Conservation (phyloP, 345 rosid genomes). For the Euphorbia pulcherrima region DNA sequence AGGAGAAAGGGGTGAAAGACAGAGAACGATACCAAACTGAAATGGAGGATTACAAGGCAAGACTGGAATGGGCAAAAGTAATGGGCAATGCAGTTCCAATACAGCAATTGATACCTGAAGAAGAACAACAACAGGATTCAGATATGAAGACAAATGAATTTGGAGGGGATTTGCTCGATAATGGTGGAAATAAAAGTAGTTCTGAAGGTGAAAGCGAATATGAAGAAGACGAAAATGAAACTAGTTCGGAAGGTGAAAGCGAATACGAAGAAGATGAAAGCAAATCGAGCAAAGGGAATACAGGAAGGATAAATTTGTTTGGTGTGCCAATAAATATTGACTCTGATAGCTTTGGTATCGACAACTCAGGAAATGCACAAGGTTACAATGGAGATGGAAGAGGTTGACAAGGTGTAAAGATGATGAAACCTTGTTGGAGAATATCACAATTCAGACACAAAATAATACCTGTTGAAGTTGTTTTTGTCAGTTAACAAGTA, state of each 20-base stretch:
- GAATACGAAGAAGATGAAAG: constrained; percentile 47
- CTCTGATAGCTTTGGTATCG: constrained; percentile 17
- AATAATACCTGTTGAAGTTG: constrained; percentile 15
- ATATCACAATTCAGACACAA: constrained; percentile 11
- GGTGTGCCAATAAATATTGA: constrained; percentile 21
- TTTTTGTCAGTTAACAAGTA: not conserved
- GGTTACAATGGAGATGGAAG: not conserved
- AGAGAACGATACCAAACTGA: constrained; percentile 83
- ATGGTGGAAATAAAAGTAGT: constrained; percentile 40
- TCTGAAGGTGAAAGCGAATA: constrained; percentile 46
- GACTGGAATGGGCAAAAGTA: constrained; percentile 49
- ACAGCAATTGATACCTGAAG: constrained; percentile 64
- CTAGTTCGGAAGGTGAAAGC: constrained; percentile 39
- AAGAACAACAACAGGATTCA: constrained; percentile 30
- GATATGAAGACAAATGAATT: constrained; percentile 48
- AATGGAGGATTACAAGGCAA: constrained; percentile 83
- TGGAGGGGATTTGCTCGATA: constrained; percentile 46
- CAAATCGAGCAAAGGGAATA: constrained; percentile 28
- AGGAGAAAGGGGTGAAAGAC: constrained; percentile 75
- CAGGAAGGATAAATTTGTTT: constrained; percentile 34
- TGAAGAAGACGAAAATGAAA: constrained; percentile 43
- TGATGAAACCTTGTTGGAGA: constrained; percentile 18
- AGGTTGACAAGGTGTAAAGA: not conserved
- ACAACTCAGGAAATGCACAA: constrained; percentile 7
- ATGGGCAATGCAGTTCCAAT: constrained; percentile 64